Evolutionary conservation across 305 asterid species (phyloP).

Genomic region (Fraxinus sp.): DNA sequence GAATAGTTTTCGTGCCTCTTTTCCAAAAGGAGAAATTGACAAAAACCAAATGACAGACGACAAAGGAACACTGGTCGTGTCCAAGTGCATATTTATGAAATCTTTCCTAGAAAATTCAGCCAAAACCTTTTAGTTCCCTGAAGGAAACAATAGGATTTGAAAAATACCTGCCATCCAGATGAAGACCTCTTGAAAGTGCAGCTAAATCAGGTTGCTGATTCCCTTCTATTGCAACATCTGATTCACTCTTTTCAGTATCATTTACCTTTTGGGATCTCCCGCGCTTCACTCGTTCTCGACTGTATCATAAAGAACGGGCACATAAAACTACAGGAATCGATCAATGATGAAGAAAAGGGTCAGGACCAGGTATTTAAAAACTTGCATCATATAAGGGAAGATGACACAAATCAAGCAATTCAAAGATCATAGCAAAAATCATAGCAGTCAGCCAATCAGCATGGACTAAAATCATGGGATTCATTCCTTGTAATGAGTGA

Average conservation of each 20-base stretch:
- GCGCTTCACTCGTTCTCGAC: constrained; percentile 32
- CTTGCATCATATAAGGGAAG: background rate
- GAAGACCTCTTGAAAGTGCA: constrained; percentile 69
- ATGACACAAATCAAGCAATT: too few species aligned
- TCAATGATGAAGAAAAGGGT: background rate
- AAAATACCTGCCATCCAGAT: constrained; percentile 81
- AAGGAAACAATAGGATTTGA: constrained; percentile 10
- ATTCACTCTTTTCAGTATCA: constrained; percentile 39
- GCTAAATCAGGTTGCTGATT: constrained; percentile 52
- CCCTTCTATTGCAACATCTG: constrained; percentile 40
- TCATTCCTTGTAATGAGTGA: too few species aligned
- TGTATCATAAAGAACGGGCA: background rate
- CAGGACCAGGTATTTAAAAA: background rate
- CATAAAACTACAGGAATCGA: constrained; percentile 8
- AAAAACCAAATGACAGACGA: background rate
- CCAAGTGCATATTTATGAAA: background rate
- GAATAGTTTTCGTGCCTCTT: background rate
- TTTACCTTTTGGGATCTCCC: constrained; percentile 60
- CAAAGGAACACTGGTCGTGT: background rate
- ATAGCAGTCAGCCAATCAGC: too few species aligned
- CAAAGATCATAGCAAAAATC: too few species aligned
- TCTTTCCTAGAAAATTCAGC: background rate
- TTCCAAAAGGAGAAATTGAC: background rate
- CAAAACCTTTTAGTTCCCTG: background rate
- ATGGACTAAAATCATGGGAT: too few species aligned